phyloP scores from a whole-genome alignment of 2,329 filamentous ascomycete species.

The Neopestalotiopsis sp. region DNA sequence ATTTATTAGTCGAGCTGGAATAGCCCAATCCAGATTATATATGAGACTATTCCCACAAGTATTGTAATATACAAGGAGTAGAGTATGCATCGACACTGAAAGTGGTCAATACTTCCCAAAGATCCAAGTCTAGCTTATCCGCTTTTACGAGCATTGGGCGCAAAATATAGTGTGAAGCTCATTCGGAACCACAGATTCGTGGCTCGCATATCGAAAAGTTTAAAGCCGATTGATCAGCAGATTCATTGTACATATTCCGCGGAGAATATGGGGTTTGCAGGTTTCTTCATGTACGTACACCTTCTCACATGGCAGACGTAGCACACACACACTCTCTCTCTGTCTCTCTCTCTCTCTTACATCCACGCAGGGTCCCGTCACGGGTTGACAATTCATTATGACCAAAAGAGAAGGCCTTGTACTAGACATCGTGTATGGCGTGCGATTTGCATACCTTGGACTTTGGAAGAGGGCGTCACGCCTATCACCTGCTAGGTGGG shows the following conservation, averaged over 20 bases:
- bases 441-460: background rate
- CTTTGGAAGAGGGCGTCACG: background rate
- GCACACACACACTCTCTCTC: background rate
- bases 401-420: conserved; percentile 11
- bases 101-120: too few species aligned
- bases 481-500: background rate
- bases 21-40: background rate
- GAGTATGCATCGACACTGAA: background rate
- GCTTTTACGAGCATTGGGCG: too few species aligned
- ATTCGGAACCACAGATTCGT: background rate
- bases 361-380: background rate
- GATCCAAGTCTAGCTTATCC: too few species aligned
- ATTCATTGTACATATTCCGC: background rate
- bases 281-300: background rate
- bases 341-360: too few species aligned
- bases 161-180: too few species aligned
- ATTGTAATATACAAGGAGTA: background rate
- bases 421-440: background rate
- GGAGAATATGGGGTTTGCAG: background rate
- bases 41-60: background rate
- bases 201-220: background rate
- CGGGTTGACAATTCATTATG: conserved; percentile 5
- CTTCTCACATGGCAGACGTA: background rate
- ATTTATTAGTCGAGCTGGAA: background rate
- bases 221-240: background rate